Evolutionary conservation across 2,329 filamentous ascomycete species (phyloP).

Genomic region (Colletotrichum sp.): DNA sequence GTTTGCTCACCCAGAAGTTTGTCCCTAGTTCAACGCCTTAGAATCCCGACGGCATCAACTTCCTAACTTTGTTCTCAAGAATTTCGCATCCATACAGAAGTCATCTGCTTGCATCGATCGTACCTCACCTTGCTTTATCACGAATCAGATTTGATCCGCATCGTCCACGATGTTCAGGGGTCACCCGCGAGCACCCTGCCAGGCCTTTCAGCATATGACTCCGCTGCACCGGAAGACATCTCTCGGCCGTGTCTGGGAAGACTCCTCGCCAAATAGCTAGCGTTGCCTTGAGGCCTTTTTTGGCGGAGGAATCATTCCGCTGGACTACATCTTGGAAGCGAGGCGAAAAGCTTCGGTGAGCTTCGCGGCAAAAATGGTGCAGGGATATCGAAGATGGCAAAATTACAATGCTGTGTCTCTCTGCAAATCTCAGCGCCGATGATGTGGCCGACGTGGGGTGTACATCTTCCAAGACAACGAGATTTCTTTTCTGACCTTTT

Average conservation of each 20-base stretch:
- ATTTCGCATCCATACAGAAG: background rate
- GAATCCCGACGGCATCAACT: background rate
- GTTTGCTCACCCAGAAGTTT: background rate
- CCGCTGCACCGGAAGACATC: background rate
- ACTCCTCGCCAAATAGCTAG: background rate
- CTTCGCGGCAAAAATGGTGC: background rate
- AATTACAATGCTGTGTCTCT: background rate
- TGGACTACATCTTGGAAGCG: background rate
- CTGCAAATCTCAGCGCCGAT: background rate
- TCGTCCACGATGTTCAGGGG: background rate
- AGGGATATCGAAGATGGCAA: background rate
- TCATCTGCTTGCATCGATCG: background rate
- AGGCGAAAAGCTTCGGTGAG: background rate
- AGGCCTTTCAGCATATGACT: background rate
- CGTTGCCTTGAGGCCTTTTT: background rate
- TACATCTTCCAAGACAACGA: background rate
- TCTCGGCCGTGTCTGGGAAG: background rate
- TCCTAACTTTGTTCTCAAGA: background rate
- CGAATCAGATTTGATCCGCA: background rate
- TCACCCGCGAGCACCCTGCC: background rate
- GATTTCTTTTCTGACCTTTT: background rate
- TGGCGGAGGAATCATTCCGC: background rate
- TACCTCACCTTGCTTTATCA: background rate
- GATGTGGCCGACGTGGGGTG: background rate
- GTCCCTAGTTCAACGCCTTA: background rate